Evolutionary conservation across 2,329 filamentous ascomycete species (phyloP).

Genomic region (Aspergillus sp.): DNA sequence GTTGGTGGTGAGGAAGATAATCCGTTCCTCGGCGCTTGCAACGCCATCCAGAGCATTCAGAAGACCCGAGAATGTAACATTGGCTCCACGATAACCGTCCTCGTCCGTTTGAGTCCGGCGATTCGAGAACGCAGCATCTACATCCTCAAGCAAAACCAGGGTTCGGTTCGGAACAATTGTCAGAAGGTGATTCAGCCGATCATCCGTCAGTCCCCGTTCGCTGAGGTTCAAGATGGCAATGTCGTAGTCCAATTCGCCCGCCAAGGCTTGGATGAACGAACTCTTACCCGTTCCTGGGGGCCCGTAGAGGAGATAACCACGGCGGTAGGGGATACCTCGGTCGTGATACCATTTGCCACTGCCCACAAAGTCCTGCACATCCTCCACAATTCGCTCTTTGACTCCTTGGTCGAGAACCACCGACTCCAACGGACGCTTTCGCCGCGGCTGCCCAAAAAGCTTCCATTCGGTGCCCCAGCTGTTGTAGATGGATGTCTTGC

Average conservation of each 20-base stretch:
- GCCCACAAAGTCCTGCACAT: slow-evolving; percentile 78
- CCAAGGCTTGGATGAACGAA: slow-evolving; percentile 92
- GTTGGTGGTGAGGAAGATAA: slow-evolving; percentile 93
- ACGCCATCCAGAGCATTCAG: slow-evolving; percentile 85
- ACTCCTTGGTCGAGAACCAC: slow-evolving; percentile 84
- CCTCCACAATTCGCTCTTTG: slow-evolving; percentile 75
- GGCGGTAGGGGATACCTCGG: slow-evolving; percentile 88
- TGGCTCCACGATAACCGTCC: slow-evolving; percentile 83
- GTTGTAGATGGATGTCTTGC: slow-evolving; percentile 90
- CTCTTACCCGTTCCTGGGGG: slow-evolving; percentile 92
- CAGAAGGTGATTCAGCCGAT: slow-evolving; percentile 80
- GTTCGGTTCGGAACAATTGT: slow-evolving; percentile 82
- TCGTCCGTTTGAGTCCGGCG: slow-evolving; percentile 68
- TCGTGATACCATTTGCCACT: slow-evolving; percentile 88
- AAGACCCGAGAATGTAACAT: slow-evolving; percentile 90
- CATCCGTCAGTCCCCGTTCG: slow-evolving; percentile 85
- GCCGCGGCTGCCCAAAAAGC: slow-evolving; percentile 77
- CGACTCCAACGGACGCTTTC: slow-evolving; percentile 83
- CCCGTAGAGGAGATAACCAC: slow-evolving; percentile 85
- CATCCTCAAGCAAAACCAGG: slow-evolving; percentile 82
- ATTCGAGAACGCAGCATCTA: slow-evolving; percentile 87
- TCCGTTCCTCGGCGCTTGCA: slow-evolving; percentile 90
- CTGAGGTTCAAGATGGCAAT: slow-evolving; percentile 91
- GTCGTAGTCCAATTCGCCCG: slow-evolving; percentile 87
- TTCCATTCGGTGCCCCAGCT: slow-evolving; percentile 83